Percentiles rank a stretch among this genome's conserved stretches.
Conservation (phyloP, 1,284 basidiomycete genomes). For the Rhodotorula mucilaginosa region DNA sequence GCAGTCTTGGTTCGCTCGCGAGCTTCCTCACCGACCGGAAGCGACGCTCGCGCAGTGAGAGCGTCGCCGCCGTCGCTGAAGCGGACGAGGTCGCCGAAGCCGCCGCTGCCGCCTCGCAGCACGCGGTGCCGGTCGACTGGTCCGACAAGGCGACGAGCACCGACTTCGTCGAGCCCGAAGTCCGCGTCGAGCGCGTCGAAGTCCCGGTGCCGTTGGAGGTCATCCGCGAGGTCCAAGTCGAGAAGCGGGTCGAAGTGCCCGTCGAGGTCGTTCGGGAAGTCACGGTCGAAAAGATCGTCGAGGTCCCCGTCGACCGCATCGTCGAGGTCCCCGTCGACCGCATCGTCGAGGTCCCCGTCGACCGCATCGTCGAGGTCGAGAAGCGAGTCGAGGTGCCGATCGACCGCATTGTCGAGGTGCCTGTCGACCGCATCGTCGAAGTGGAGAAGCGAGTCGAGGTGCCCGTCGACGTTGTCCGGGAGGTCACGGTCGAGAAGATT, state of each 20-base stretch:
- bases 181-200: slow-evolving; percentile 36
- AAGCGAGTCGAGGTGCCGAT: slow-evolving; percentile 25
- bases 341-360: slow-evolving; percentile 24
- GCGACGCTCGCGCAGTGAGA: slow-evolving; percentile 3
- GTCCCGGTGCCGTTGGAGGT: slow-evolving; percentile 22
- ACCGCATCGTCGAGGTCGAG: slow-evolving; percentile 3
- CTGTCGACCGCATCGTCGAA: background rate
- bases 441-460: slow-evolving; percentile 45
- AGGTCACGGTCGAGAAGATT: slow-evolving; percentile 20
- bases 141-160: slow-evolving; percentile 35
- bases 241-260: slow-evolving; percentile 35
- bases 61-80: slow-evolving; percentile 15
- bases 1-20: slow-evolving; percentile 30
- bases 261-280: slow-evolving; percentile 13
- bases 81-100: background rate
- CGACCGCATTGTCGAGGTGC: slow-evolving; percentile 24
- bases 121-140: slow-evolving; percentile 18
- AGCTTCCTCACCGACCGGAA: slow-evolving; percentile 14
- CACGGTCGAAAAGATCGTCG: slow-evolving; percentile 24
- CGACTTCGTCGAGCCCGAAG: slow-evolving; percentile 56
- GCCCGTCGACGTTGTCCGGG: slow-evolving; percentile 51
- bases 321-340: background rate
- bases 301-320: slow-evolving; percentile 25
- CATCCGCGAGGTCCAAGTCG: slow-evolving; percentile 5
- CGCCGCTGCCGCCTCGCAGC: background rate